Evolutionary conservation across 2,329 filamentous ascomycete genomes (phyloP).

Genomic region (Aspergillus aculeatus): DNA sequence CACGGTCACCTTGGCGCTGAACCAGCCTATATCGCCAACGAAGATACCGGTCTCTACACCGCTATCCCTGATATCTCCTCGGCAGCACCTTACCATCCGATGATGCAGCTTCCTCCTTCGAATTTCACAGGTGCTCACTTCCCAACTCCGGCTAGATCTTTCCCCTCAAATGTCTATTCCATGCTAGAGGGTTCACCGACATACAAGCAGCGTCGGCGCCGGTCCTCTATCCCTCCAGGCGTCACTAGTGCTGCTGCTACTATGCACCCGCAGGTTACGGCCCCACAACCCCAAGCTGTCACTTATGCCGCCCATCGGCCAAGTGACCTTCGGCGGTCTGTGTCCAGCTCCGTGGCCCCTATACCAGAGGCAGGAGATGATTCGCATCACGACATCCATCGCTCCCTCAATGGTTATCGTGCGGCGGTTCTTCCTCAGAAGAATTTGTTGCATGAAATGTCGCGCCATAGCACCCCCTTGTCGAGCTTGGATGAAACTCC

Average conservation of each 20-base stretch:
- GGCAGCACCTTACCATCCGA: slow-evolving; percentile 74
- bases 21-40: slow-evolving; percentile 95
- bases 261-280: slow-evolving; percentile 48
- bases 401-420: slow-evolving; percentile 69
- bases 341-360: slow-evolving; percentile 82
- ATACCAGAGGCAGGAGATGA: slow-evolving; percentile 77
- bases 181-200: slow-evolving; percentile 97
- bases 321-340: slow-evolving; percentile 85
- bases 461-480: slow-evolving; percentile 85
- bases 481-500: slow-evolving; percentile 81
- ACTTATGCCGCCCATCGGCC: slow-evolving; percentile 69
- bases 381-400: slow-evolving; percentile 73
- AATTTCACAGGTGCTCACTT: slow-evolving; percentile 80
- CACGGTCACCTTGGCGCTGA: slow-evolving; percentile 80
- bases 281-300: slow-evolving; percentile 38
- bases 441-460: slow-evolving; percentile 74
- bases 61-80: slow-evolving; percentile 79
- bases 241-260: slow-evolving; percentile 67
- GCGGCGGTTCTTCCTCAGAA: slow-evolving; percentile 71
- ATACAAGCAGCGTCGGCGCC: slow-evolving; percentile 93
- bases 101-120: slow-evolving; percentile 87
- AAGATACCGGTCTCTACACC: slow-evolving; percentile 94
- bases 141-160: slow-evolving; percentile 64
- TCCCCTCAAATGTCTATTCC: slow-evolving; percentile 80
- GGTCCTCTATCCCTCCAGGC: slow-evolving; percentile 85